phyloP scores from a whole-genome alignment of 2,329 filamentous ascomycete genomes.

The Fusarium humuli region DNA sequence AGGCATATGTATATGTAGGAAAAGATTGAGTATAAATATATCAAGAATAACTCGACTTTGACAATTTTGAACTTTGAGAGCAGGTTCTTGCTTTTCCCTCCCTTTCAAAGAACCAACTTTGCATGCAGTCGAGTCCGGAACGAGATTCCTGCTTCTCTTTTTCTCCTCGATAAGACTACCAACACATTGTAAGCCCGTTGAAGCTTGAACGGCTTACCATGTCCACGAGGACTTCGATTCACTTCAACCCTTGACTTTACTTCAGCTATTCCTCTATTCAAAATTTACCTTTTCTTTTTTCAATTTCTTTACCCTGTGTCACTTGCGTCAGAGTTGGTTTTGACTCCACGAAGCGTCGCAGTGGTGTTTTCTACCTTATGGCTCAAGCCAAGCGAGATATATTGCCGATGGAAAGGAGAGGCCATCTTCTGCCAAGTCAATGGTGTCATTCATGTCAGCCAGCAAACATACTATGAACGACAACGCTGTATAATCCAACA shows the following conservation, averaged over 20 bases:
- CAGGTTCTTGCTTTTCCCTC: conserved; percentile 21
- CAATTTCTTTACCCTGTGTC: conserved; percentile 5
- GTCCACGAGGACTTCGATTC: conserved; percentile 23
- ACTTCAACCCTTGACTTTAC: background rate
- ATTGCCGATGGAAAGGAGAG: background rate
- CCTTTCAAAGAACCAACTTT: conserved; percentile 18
- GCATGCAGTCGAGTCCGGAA: conserved; percentile 39
- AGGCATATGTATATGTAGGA: background rate
- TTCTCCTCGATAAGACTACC: conserved; percentile 10
- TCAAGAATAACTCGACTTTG: background rate
- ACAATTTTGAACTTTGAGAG: background rate
- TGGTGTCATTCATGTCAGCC: too few species aligned
- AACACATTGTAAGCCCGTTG: conserved; percentile 15
- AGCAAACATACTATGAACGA: too few species aligned
- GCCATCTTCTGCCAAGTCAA: background rate
- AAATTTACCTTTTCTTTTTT: conserved; percentile 10
- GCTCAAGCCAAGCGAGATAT: conserved; percentile 29
- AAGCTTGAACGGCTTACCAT: conserved; percentile 14
- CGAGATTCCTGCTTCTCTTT: conserved; percentile 28
- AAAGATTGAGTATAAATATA: conserved; percentile 6
- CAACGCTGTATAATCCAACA: background rate
- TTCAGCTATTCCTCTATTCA: background rate
- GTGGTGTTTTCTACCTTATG: conserved; percentile 18
- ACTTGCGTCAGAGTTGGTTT: background rate
- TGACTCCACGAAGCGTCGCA: conserved; percentile 6